A percentile compares a stretch with the other conserved stretches of the same genome.
phyloP scores from a whole-genome alignment of 306 rosid genomes.

The Pyrus bretschneideri region DNA sequence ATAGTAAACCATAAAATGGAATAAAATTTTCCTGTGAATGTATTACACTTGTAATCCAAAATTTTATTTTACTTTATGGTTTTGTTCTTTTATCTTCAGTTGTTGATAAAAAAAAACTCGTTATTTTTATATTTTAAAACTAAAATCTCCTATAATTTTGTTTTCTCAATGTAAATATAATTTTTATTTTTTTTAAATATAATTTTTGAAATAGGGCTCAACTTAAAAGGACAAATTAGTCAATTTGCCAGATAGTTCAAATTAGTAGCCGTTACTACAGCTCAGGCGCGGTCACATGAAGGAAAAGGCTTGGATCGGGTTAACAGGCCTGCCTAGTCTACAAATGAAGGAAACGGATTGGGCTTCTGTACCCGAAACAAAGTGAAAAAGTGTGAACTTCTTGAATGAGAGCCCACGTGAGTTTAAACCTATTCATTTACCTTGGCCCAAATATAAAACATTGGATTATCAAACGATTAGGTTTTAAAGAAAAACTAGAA shows the following conservation, averaged over 20 bases:
- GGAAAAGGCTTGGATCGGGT: not conserved
- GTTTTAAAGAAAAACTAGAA: no score
- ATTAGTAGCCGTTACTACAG: conserved; percentile 36
- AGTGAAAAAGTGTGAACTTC: not conserved
- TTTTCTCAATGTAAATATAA: no score
- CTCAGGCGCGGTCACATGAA: not conserved
- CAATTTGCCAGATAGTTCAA: conserved; percentile 1
- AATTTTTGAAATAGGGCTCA: not conserved
- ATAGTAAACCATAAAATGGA: no score
- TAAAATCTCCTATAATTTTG: not conserved
- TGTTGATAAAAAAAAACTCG: no score
- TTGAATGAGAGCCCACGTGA: not conserved
- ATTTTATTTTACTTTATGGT: no score
- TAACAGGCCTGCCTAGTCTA: not conserved
- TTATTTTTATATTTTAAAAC: no score
- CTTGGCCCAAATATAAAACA: not conserved
- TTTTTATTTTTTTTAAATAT: not conserved
- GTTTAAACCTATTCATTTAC: not conserved
- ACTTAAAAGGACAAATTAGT: conserved; percentile 11
- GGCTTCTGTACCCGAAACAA: not conserved
- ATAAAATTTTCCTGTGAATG: no score
- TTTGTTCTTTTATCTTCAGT: no score
- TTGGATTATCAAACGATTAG: no score
- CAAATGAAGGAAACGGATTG: not conserved
- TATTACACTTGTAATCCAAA: no score